A percentile compares a stretch with the other conserved stretches of the same genome.
phyloP scores from a whole-genome alignment of 1,284 basidiomycete species.

The Volvariella surrecta region DNA sequence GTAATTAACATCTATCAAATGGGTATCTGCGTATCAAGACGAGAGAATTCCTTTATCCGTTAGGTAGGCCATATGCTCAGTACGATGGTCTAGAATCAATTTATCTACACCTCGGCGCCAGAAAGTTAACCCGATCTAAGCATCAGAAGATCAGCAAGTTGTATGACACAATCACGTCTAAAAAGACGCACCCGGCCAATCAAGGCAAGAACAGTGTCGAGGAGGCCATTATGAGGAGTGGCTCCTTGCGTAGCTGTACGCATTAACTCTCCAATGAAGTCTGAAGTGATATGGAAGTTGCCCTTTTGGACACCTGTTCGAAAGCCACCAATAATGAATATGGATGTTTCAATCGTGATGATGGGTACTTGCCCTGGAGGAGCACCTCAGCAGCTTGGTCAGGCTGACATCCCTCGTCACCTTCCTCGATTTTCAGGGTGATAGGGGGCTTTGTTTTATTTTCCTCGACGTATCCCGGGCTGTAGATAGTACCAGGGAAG shows the following conservation, averaged over 20 bases:
- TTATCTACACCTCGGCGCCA: conserved; percentile 47
- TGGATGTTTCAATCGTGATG: not conserved
- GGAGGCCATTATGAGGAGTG: conserved; percentile 49
- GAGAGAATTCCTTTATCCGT: conserved; percentile 15
- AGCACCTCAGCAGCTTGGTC: conserved; percentile 60
- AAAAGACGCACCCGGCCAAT: conserved; percentile 31
- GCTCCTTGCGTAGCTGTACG: conserved; percentile 62
- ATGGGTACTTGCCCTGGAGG: conserved; percentile 45
- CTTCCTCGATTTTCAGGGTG: conserved; percentile 75
- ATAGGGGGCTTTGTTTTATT: conserved; percentile 78
- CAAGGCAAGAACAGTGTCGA: conserved; percentile 40
- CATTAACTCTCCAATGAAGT: conserved; percentile 64
- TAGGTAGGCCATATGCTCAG: conserved; percentile 41
- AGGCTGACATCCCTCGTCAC: conserved; percentile 60
- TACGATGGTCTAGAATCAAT: conserved; percentile 32
- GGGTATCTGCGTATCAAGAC: no score
- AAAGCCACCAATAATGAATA: not conserved
- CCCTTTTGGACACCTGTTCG: conserved; percentile 59
- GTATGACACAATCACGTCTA: no score
- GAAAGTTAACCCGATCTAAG: conserved; percentile 36
- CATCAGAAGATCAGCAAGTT: conserved; percentile 1
- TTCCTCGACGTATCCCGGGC: conserved; percentile 77
- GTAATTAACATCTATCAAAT: no score
- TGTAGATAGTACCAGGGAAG: conserved; percentile 82
- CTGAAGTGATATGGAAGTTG: conserved; percentile 70